phyloP scores from a whole-genome alignment of 495 filamentous ascomycete species.

The Penicillium salamii region DNA sequence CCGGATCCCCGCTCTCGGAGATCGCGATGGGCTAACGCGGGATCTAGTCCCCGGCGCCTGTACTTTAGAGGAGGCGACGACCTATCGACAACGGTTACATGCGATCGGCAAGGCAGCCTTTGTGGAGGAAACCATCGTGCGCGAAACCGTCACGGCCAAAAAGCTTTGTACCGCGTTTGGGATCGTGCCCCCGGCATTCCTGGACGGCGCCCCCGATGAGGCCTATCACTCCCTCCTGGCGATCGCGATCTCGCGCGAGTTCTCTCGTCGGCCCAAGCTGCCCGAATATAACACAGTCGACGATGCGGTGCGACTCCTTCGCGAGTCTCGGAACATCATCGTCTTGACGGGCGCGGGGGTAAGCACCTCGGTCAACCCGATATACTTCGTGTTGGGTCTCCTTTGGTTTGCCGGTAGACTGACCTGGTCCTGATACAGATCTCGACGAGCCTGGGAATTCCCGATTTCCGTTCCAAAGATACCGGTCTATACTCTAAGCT shows the following conservation, averaged over 20 bases:
- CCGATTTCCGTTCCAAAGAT: constrained; percentile 66
- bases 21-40: constrained; percentile 16
- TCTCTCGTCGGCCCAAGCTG: constrained; percentile 78
- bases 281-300: constrained; percentile 80
- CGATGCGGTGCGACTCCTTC: constrained; percentile 77
- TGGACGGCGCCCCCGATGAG: constrained; percentile 72
- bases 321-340: constrained; percentile 76
- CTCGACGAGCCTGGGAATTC: constrained; percentile 66
- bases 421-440: constrained; percentile 56
- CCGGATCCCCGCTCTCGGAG: constrained; percentile 25
- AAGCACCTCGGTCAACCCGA: constrained; percentile 15
- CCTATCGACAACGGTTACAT: constrained; percentile 67
- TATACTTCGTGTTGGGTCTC: neutral
- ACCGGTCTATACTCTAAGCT: constrained; percentile 72
- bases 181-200: constrained; percentile 69
- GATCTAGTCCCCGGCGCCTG: constrained; percentile 56
- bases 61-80: constrained; percentile 68
- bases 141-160: constrained; percentile 66
- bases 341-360: constrained; percentile 92
- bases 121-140: constrained; percentile 66
- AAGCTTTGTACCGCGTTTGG: constrained; percentile 93
- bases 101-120: constrained; percentile 74
- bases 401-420: neutral
- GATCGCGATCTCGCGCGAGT: constrained; percentile 76
- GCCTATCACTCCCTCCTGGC: constrained; percentile 71